These are phyloP conservation scores for Calcarisporium arbuscula DNA, from an alignment of 2,329 filamentous ascomycete genomes.

Conservation along the genomic window DNA sequence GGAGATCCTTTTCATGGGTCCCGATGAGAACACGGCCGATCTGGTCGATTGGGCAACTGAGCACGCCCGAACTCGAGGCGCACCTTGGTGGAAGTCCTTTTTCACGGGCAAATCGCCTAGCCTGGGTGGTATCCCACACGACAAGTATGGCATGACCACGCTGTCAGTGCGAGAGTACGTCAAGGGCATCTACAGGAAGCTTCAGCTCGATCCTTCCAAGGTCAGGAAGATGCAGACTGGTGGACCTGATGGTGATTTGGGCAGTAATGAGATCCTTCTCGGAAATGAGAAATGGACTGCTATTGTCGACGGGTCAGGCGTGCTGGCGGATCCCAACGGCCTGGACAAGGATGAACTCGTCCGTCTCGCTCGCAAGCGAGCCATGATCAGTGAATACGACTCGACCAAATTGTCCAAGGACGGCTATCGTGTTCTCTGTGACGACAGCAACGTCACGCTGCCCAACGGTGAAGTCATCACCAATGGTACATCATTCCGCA, in stretches of 20 bases:
- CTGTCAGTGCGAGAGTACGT: conserved; percentile 94
- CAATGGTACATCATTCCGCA: conserved; percentile 94
- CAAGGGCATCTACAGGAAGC: conserved; percentile 93
- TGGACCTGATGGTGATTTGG: conserved; percentile 91
- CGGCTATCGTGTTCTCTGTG: conserved; percentile 87
- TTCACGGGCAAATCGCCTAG: conserved; percentile 98
- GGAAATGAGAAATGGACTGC: conserved; percentile 93
- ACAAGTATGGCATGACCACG: conserved; percentile 95
- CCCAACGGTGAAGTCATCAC: conserved; percentile 79
- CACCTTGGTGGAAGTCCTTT: conserved; percentile 99
- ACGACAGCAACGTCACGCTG: conserved; percentile 83
- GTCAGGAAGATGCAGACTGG: conserved; percentile 96
- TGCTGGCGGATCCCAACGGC: conserved; percentile 87
- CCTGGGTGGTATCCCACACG: conserved; percentile 93
- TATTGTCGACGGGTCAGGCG: conserved; percentile 93
- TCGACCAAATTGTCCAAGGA: conserved; percentile 75
- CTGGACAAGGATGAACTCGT: conserved; percentile 77
- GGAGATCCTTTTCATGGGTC: conserved; percentile 97
- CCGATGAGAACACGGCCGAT: conserved; percentile 97
- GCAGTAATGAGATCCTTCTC: conserved; percentile 95
- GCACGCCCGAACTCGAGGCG: conserved; percentile 79
- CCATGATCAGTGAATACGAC: conserved; percentile 88
- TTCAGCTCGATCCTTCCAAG: conserved; percentile 76
- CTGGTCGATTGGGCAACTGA: conserved; percentile 98
- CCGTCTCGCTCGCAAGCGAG: conserved; percentile 76